Evolutionary conservation across 495 filamentous ascomycete species (phyloP), one percentile per base, ranked within the genome.

Genomic region (Aspergillus indologenus): DNA sequence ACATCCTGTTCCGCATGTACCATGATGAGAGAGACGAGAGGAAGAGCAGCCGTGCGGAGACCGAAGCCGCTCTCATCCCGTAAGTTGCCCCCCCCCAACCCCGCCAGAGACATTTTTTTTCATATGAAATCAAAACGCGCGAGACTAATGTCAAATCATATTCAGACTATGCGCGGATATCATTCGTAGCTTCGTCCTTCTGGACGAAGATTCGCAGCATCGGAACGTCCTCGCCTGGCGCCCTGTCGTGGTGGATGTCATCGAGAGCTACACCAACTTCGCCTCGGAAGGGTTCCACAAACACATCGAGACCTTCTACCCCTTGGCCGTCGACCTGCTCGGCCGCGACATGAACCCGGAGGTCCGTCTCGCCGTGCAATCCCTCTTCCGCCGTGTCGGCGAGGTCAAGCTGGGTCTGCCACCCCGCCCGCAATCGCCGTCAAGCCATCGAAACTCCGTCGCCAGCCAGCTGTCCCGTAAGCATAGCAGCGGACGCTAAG

Each of bases 211-310:
- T 59, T 90, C 88, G 29, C 94, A 98, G 71, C 90, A 96, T 65
- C 84, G 94, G 26, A 98, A 98, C 65, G 94, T 98, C 56, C 83
- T 91, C 4, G 96, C 95, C 14, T 98, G 94, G 94, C 81, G 94
- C 34, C 94, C 94, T 0, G 95, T 98, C 1, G 94, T 98, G 3
- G 91, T 98, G 8, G 94, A 96, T 68, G 94, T 98, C n/a, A 78
- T 98, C 31, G 92, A 98, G 62, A 92, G 95, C 1, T 98, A 92
- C 68, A 90, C 85, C 9, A 88, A 88, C 45, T 98, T 97, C 75
- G 89, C 90, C 0, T 76, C 79, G n/a, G 86, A 87, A 40, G 91
- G 86, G 50, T 98, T 98, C 63, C 81, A 83, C 56, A 86, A 85
- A 54, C 85, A 97, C 58, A 80, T 96, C 15, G 76, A 82, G 40